phyloP scores from a whole-genome alignment of 1,139 yeast species.

The Yamadazyma membranifaciens region DNA sequence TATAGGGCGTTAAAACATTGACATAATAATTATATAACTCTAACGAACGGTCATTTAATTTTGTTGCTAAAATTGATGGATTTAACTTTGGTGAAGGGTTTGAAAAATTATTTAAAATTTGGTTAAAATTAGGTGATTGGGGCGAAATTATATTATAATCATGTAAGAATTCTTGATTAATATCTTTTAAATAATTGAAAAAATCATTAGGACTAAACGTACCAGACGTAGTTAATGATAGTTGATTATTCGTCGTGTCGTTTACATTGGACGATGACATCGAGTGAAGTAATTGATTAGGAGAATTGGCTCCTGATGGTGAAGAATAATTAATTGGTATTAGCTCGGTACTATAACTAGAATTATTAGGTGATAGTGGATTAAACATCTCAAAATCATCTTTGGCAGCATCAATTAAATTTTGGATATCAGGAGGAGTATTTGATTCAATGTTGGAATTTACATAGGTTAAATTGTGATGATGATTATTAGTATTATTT shows the following conservation, averaged over 20 bases:
- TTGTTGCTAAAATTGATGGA: constrained; percentile 16
- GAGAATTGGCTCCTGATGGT: neutral
- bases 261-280: neutral
- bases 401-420: constrained; percentile 8
- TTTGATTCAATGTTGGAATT: neutral
- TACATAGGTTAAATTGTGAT: no score
- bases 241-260: neutral
- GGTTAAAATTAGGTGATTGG: constrained; percentile 16
- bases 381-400: constrained; percentile 5
- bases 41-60: constrained; percentile 16
- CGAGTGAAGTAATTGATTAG: neutral
- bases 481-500: no score
- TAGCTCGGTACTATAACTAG: neutral
- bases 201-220: constrained; percentile 6
- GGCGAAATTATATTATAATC: constrained; percentile 7
- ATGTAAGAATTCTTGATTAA: constrained; percentile 3
- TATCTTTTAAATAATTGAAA: constrained; percentile 7
- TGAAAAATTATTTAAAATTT: constrained; percentile 19
- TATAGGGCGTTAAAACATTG: constrained; percentile 53
- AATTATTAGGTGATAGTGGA: constrained; percentile 7
- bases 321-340: neutral
- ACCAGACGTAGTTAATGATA: neutral
- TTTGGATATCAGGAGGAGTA: constrained; percentile 10
- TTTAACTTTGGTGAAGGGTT: constrained; percentile 19
- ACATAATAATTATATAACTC: constrained; percentile 65